phyloP scores from a whole-genome alignment of 129 eudicot genomes.

The Ambrosia artemisiifolia region DNA sequence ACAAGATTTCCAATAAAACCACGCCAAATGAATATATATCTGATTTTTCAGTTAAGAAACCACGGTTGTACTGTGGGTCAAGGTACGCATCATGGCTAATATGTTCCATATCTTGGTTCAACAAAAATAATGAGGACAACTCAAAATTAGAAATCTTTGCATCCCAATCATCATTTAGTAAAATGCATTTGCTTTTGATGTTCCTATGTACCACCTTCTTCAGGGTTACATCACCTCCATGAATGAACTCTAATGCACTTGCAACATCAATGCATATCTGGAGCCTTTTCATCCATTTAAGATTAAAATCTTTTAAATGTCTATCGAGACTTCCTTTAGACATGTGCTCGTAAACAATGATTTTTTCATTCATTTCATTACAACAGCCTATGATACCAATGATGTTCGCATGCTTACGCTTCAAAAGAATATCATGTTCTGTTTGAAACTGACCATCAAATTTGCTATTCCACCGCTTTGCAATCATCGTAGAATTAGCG shows the following conservation, averaged over 20 bases:
- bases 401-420: conserved; percentile 1
- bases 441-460: not conserved
- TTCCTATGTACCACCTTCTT: not conserved
- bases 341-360: not conserved
- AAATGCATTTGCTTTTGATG: not conserved
- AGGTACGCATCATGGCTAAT: not conserved
- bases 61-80: not conserved
- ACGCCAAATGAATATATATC: conserved; percentile 1
- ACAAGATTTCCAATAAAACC: not conserved
- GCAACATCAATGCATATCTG: conserved; percentile 6
- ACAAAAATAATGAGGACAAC: not conserved
- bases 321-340: not conserved
- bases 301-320: not conserved
- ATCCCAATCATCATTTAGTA: not conserved
- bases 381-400: conserved; percentile 11
- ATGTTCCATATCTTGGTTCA: not conserved
- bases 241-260: not conserved
- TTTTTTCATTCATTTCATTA: not conserved
- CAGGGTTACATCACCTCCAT: not conserved
- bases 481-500: not conserved
- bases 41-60: not conserved
- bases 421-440: conserved; percentile 10
- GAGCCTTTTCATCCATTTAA: not conserved
- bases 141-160: conserved; percentile 2
- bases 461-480: not conserved